These are phyloP conservation scores for Aspergillus hiratsukae DNA, from an alignment of 2,329 filamentous ascomycete species.

Conservation along the genomic window DNA sequence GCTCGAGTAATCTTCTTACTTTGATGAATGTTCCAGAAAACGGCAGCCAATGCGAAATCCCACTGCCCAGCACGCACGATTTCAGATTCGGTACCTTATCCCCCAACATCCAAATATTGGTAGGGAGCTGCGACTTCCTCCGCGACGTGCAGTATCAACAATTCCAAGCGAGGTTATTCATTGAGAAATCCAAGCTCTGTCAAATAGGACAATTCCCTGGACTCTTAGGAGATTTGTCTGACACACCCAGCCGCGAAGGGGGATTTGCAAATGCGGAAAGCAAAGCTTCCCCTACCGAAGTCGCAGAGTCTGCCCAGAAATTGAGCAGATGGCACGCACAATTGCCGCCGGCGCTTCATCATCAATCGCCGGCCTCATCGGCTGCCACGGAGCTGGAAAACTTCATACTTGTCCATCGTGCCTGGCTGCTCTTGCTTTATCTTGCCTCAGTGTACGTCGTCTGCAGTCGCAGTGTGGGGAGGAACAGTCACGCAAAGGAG, in stretches of 20 bases:
- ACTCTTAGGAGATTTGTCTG: background rate
- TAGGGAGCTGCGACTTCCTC: conserved; percentile 5
- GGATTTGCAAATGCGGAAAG: background rate
- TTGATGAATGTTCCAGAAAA: conserved; percentile 1
- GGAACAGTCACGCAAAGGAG: background rate
- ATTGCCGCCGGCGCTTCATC: background rate
- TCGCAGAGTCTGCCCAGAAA: background rate
- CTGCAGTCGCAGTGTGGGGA: background rate
- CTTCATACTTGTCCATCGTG: background rate
- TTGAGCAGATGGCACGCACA: background rate
- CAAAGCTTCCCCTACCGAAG: background rate
- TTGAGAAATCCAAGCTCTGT: conserved; percentile 9
- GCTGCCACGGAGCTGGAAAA: background rate
- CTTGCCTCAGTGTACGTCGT: background rate
- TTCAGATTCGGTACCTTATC: conserved; percentile 3
- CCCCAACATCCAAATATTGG: background rate
- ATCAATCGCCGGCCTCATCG: background rate
- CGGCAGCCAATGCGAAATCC: background rate
- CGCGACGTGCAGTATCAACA: conserved; percentile 4
- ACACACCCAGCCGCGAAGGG: background rate
- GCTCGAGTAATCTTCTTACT: background rate
- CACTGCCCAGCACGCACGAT: background rate
- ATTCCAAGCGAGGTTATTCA: conserved; percentile 4
- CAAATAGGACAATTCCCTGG: background rate
- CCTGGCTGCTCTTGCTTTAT: background rate